Evolutionary conservation across 441 rosid genomes (phyloP).

Genomic region (Populus hybrid): DNA sequence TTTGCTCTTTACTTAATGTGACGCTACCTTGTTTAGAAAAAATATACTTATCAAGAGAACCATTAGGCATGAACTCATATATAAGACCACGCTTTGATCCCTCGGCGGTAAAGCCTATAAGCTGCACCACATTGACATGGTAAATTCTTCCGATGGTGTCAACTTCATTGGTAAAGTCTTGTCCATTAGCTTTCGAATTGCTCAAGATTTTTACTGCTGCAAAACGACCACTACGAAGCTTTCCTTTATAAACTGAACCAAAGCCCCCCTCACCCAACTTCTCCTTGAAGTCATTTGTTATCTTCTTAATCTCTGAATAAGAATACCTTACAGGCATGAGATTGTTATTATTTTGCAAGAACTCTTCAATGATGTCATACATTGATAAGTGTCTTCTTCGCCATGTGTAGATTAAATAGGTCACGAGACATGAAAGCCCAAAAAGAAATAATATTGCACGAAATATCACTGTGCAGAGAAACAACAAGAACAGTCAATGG

Average conservation of each 20-base stretch:
- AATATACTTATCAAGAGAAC: slow-evolving; percentile 1
- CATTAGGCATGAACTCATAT: slow-evolving; percentile 2
- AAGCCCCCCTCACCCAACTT: slow-evolving; percentile 3
- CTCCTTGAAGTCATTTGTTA: not conserved
- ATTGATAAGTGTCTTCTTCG: not conserved
- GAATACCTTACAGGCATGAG: not conserved
- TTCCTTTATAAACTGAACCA: not conserved
- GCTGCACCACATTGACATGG: not conserved
- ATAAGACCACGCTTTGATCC: not conserved
- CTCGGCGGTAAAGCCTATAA: not conserved
- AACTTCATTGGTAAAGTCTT: not conserved
- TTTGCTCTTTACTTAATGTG: not conserved
- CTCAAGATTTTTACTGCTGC: not conserved
- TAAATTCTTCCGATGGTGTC: not conserved
- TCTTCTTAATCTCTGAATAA: not conserved
- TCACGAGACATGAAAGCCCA: not conserved
- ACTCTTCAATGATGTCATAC: not conserved
- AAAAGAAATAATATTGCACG: not conserved
- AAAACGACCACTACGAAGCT: not conserved
- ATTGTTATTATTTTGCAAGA: not conserved
- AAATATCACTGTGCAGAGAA: not conserved
- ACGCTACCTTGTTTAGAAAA: not conserved
- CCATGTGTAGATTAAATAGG: not conserved
- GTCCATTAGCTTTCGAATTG: not conserved
- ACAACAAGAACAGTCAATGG: too few species aligned